Percentiles rank a stretch among this genome's conserved stretches.
Evolutionary conservation across 345 rosid species (phyloP).

Genomic region (Noccaea caerulescens): DNA sequence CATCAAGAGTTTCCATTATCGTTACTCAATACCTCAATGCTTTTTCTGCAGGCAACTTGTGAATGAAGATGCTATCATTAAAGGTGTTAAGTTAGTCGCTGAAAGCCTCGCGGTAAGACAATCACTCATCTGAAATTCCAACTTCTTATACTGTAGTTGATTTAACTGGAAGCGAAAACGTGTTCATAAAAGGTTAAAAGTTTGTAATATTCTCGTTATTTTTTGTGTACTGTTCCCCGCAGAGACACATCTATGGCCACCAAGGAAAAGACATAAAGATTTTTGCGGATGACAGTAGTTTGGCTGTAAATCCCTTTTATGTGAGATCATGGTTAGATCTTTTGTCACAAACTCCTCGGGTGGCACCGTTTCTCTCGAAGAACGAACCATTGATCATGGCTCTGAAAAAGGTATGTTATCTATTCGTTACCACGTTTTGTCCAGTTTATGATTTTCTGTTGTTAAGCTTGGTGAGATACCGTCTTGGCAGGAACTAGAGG

Average conservation of each 20-base stretch:
- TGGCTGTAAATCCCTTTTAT: constrained; percentile 81
- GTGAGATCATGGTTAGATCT: constrained; percentile 83
- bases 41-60: constrained; percentile 62
- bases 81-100: constrained; percentile 81
- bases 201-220: neutral
- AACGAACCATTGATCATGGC: constrained; percentile 81
- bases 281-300: constrained; percentile 82
- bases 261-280: constrained; percentile 76
- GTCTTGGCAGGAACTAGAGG: constrained; percentile 75
- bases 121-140: constrained; percentile 16
- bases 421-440: neutral
- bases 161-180: neutral
- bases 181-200: neutral
- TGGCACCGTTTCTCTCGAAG: constrained; percentile 92
- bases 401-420: constrained; percentile 68
- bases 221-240: constrained; percentile 31
- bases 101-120: constrained; percentile 90
- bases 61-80: constrained; percentile 65
- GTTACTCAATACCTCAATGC: neutral
- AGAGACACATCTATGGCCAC: constrained; percentile 89
- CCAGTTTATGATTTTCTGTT: constrained; percentile 15
- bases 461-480: constrained; percentile 22
- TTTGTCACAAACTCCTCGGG: constrained; percentile 88
- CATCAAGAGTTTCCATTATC: constrained; percentile 11
- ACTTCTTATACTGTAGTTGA: neutral